phyloP scores from a whole-genome alignment of 75 land plant species.

The Sequoiadendron giganteum region DNA sequence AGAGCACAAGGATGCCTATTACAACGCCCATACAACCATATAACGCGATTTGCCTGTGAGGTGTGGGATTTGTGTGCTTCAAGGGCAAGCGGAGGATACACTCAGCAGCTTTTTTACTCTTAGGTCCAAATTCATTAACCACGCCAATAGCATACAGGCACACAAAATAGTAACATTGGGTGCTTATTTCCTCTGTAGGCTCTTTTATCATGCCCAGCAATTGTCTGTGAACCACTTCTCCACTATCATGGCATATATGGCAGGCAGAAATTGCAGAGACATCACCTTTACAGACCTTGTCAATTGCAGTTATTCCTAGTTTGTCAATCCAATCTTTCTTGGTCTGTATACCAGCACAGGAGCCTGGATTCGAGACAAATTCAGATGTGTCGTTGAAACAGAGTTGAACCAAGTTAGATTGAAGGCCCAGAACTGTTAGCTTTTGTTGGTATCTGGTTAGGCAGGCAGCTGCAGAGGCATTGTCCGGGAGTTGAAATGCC shows the following conservation, averaged over 20 bases:
- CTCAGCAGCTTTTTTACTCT: constrained; percentile 19
- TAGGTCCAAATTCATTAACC: constrained; percentile 42
- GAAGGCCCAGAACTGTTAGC: constrained; percentile 19
- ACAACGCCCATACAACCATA: constrained; percentile 23
- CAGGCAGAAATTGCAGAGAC: constrained; percentile 13
- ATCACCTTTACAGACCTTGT: constrained; percentile 24
- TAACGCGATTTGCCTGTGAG: constrained; percentile 1
- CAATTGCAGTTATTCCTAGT: constrained; percentile 18
- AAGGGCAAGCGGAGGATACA: constrained; percentile 38
- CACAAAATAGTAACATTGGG: constrained; percentile 22
- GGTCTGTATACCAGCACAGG: constrained; percentile 28
- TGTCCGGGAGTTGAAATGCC: constrained; percentile 51
- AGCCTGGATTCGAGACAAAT: constrained; percentile 14
- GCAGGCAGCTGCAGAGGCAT: constrained; percentile 51
- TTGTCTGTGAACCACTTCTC: neutral
- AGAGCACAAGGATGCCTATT: constrained; percentile 17
- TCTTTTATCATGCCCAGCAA: neutral
- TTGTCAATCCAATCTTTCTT: constrained; percentile 14
- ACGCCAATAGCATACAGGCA: constrained; percentile 43
- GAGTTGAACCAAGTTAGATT: constrained; percentile 12
- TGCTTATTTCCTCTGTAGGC: neutral
- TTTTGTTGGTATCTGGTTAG: constrained; percentile 26
- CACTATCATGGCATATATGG: constrained; percentile 12
- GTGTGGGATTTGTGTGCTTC: constrained; percentile 17
- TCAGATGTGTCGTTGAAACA: constrained; percentile 29